Evolutionary conservation across 208 protist genomes (phyloP), one percentile per base, ranked within the genome.

Genomic region (Wallacemonas rigidus): DNA sequence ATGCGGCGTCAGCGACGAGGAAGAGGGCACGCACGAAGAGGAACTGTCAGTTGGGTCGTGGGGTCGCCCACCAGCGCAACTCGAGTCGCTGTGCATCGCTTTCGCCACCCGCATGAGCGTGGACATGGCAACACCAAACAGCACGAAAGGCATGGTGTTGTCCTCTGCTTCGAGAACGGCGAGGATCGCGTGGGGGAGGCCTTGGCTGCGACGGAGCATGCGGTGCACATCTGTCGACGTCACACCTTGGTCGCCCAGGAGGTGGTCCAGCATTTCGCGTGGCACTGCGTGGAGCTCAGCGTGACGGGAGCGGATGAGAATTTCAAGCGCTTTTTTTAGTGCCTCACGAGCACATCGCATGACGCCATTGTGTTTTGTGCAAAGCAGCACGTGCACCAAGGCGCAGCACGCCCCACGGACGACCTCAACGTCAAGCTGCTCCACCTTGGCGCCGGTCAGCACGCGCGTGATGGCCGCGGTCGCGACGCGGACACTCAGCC

Each of bases 361-460:
- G 45, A 97, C 90, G 35, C 92, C 92, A 57, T 97, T 97, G 82
- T 97, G 92, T 71, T 97, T 97, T 3, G 92, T 97, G 35, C 81
- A 75, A 50, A 97, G 80, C 41, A 97, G 81, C 14, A 85, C 79
- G 48, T 94, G 72, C 50, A 93, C 72, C 3, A 97, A 82, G 44
- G 83, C 79, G 62, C 82, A 88, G 76, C 83, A 81, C 38, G 81
- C 53, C 5, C 64, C 39, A 47, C 79, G 82, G 14, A 95, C 80
- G 40, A 57, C 72, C 5, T 26, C 58, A 35, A 84, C 77, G 3
- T 75, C 61, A 36, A 96, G 79, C 56, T 71, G 17, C 36, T 89
- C 78, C 40, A 90, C 65, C 0, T 67, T 62, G 2, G 79, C 73
- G 35, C 87, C 67, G 40, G 62, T 54, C 3, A 94, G 65, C 1